Evolutionary conservation across 2,329 filamentous ascomycete species (phyloP), one percentile per base, ranked within the genome.

Genomic region (Furcasterigmium sp.): DNA sequence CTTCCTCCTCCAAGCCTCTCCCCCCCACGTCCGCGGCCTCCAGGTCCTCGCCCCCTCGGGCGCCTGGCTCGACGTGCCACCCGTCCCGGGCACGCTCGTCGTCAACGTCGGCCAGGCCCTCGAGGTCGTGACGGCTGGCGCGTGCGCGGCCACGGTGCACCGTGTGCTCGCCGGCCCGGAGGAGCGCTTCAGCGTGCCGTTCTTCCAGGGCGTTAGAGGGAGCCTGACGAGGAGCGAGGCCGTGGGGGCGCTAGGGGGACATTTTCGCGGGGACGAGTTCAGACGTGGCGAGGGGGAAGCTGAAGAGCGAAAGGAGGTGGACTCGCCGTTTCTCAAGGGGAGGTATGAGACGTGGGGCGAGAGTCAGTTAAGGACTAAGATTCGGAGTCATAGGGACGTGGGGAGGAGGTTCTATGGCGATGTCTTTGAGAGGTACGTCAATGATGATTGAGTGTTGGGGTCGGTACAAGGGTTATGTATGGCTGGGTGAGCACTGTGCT

Each of bases 81-180:
- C 64, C 0, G 55, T 78, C 2, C 58, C 63, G 0, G 68, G 64
- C 0, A 74, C 72, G 0, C 72, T 80, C 39, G 76, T 80, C 3
- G 75, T 80, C 28, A 79, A 78, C 48, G 73, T 79, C 43, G 76
- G 76, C 0, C 76, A 80, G 51, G 73, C 73, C 0, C 78, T 80
- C 41, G 76, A 80, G 53, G 73, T 75, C 2, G 70, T 76, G 2
- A 80, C 76, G 0, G 63, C 69, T 43, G 75, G 76, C 0, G 63
- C 68, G 2, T 75, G 76, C 47, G 72, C 67, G 46, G 76, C 76
- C 3, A 80, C 76, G 0, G 71, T 71, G 1, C 63, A 73, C 42
- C 59, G 70, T 34, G 68, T 73, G 37, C 46, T 69, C 18, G 54
- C 60, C 1, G 58, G 58, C 1, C 35, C 49, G 2, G 37, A 46